Evolutionary conservation across 1,284 basidiomycete genomes (phyloP).

Genomic region (Laetiporus sulphureus): DNA sequence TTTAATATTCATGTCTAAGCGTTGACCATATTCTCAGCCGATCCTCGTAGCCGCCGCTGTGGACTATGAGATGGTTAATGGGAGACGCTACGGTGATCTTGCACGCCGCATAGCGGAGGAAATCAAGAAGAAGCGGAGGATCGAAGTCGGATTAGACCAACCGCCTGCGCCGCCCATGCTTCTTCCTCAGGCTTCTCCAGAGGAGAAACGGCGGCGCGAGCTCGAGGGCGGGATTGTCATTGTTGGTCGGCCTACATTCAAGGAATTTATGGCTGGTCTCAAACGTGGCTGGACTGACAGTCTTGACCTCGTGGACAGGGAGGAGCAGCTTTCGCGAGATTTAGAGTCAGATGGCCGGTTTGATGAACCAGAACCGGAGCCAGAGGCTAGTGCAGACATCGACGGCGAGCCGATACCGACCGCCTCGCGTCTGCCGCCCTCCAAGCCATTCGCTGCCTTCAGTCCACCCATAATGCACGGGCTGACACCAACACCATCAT

Average conservation of each 20-base stretch:
- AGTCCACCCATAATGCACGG: constrained; percentile 17
- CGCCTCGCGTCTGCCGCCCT: constrained; percentile 32
- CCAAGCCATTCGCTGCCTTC: constrained; percentile 39
- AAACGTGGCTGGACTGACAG: constrained; percentile 81
- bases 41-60: constrained; percentile 90
- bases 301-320: constrained; percentile 63
- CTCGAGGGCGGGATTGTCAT: constrained; percentile 82
- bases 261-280: constrained; percentile 90
- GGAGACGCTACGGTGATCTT: constrained; percentile 83
- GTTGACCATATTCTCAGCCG: constrained; percentile 48
- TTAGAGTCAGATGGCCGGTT: constrained; percentile 75
- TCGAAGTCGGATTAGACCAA: constrained; percentile 56
- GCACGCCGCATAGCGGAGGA: constrained; percentile 69
- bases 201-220: constrained; percentile 54
- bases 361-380: constrained; percentile 50
- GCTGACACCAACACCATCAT: constrained; percentile 14
- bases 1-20: constrained; percentile 7
- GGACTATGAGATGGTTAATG: constrained; percentile 83
- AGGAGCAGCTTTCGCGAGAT: constrained; percentile 67
- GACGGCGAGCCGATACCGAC: constrained; percentile 35
- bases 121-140: constrained; percentile 59
- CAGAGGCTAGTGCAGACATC: constrained; percentile 9
- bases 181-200: constrained; percentile 52
- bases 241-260: constrained; percentile 88
- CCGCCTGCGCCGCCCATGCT: constrained; percentile 36